phyloP scores from a whole-genome alignment of 345 rosid species.

The Reutealis trisperma region DNA sequence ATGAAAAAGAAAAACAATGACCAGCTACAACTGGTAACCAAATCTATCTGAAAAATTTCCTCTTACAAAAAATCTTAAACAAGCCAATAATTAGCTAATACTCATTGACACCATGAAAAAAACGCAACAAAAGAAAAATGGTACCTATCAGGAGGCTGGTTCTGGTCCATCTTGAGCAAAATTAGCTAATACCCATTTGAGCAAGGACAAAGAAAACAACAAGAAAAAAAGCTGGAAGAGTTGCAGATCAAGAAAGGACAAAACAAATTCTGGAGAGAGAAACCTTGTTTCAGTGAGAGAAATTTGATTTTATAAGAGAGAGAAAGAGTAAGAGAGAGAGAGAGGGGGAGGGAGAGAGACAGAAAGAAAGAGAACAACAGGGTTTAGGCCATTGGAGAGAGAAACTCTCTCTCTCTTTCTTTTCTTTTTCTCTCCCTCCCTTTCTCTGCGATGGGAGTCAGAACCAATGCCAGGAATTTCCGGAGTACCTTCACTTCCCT shows the following conservation, averaged over 20 bases:
- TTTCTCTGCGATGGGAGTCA: conserved; percentile 31
- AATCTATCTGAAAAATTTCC: not conserved
- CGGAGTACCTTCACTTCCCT: conserved; percentile 36
- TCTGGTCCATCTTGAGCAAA: conserved; percentile 18
- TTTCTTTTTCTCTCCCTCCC: conserved; percentile 3
- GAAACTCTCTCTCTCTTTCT: conserved; percentile 20
- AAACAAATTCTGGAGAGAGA: conserved; percentile 14
- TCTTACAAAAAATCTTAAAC: not conserved
- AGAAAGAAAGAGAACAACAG: conserved; percentile 22
- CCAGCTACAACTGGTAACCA: conserved; percentile 19
- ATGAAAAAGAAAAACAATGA: not conserved
- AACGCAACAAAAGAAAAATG: not conserved
- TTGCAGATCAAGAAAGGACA: conserved; percentile 47
- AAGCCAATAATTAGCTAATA: not conserved
- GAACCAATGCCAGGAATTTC: conserved; percentile 48
- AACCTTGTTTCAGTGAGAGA: conserved; percentile 10
- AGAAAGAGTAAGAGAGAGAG: not conserved
- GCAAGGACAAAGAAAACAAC: not conserved
- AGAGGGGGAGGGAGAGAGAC: conserved; percentile 19
- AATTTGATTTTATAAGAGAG: not conserved
- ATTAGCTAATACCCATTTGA: conserved; percentile 32
- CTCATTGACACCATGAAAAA: not conserved
- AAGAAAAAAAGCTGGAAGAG: conserved; percentile 11
- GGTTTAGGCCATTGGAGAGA: conserved; percentile 36
- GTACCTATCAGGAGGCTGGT: conserved; percentile 34